A percentile compares a stretch with the other conserved stretches of the same genome.
Evolutionary conservation across 169 alveolate genomes (phyloP).

Genomic region (Cryptosporidium ryanae): DNA sequence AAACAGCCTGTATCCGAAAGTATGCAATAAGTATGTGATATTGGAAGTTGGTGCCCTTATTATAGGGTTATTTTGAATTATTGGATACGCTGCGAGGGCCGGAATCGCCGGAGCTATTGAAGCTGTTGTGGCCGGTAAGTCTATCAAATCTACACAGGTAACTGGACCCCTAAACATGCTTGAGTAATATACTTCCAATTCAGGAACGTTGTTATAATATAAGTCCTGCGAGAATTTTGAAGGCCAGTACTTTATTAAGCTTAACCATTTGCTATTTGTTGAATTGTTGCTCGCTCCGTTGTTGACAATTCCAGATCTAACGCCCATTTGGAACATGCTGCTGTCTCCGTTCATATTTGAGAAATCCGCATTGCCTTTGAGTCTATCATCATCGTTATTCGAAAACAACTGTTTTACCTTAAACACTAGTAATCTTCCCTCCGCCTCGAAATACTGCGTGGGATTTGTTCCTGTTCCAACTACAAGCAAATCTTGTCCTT

Average conservation of each 20-base stretch:
- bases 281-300: neutral
- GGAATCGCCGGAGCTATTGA: constrained; percentile 74
- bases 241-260: constrained; percentile 61
- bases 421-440: constrained; percentile 51
- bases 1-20: constrained; percentile 64
- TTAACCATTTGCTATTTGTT: constrained; percentile 27
- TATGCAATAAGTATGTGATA: constrained; percentile 38
- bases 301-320: neutral
- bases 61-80: constrained; percentile 29
- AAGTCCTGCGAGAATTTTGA: constrained; percentile 44
- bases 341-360: neutral
- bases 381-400: neutral
- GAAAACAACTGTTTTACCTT: constrained; percentile 35
- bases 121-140: constrained; percentile 73
- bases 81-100: constrained; percentile 73
- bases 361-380: too few relatives aligned
- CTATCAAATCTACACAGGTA: constrained; percentile 51
- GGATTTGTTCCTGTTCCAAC: constrained; percentile 74
- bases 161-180: constrained; percentile 70
- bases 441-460: constrained; percentile 62
- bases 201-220: constrained; percentile 40
- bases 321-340: neutral
- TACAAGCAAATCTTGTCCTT: constrained; percentile 46
- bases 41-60: constrained; percentile 41
- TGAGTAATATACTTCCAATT: constrained; percentile 14